Percentiles rank a stretch among this genome's conserved stretches.
Conservation (phyloP, 768 basidiomycete genomes). For the Amyloporia xantha region DNA sequence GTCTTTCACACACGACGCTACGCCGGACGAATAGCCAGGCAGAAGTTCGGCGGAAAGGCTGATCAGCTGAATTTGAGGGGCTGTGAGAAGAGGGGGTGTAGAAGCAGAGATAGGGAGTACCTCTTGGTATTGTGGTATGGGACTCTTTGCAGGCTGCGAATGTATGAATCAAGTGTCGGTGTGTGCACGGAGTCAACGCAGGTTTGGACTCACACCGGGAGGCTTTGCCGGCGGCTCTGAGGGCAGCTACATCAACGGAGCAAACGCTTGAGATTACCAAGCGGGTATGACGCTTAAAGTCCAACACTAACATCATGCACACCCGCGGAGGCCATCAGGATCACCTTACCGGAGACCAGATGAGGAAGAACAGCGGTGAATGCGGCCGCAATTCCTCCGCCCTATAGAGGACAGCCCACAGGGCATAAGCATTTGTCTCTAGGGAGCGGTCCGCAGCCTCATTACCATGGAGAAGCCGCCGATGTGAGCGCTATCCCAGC, state of each 20-base stretch:
- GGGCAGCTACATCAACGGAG: too few relatives aligned
- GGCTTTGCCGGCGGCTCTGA: too few relatives aligned
- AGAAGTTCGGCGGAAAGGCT: slow-evolving; percentile 67
- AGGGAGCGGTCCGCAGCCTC: background rate
- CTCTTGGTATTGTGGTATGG: slow-evolving; percentile 10
- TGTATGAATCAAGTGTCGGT: background rate
- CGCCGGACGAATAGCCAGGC: slow-evolving; percentile 60
- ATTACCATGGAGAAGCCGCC: slow-evolving; percentile 72
- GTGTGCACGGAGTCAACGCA: too few relatives aligned
- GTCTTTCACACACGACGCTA: slow-evolving; percentile 44
- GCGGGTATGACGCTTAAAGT: too few relatives aligned
- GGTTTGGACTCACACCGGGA: too few relatives aligned
- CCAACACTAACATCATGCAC: slow-evolving; percentile 7
- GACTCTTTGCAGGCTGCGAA: background rate
- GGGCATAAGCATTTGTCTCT: background rate
- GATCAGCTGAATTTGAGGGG: slow-evolving; percentile 50
- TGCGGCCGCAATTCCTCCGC: slow-evolving; percentile 65
- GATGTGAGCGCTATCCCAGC: slow-evolving; percentile 59
- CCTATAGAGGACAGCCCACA: slow-evolving; percentile 31
- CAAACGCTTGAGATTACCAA: too few relatives aligned
- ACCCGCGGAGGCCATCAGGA: slow-evolving; percentile 63
- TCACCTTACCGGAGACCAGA: slow-evolving; percentile 55
- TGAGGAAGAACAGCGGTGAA: slow-evolving; percentile 66
- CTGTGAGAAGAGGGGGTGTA: background rate
- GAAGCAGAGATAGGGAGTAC: background rate